Evolutionary conservation across 1,139 yeast genomes (phyloP).

Genomic region (Yamadazyma oceani): DNA sequence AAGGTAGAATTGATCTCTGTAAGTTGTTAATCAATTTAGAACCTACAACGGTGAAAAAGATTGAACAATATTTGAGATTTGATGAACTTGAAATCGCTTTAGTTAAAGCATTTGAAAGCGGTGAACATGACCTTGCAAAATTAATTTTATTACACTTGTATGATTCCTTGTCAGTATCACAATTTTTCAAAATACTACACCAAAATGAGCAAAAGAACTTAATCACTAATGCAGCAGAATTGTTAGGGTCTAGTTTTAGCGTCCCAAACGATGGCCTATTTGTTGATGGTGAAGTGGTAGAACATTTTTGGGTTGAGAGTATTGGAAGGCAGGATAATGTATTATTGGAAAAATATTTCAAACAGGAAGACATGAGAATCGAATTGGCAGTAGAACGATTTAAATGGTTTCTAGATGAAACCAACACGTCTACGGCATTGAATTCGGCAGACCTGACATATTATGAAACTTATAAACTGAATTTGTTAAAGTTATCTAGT

Average conservation of each 20-base stretch:
- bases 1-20: constrained; percentile 75
- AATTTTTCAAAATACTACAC: constrained; percentile 40
- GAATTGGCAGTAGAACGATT: constrained; percentile 26
- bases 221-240: constrained; percentile 18
- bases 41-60: constrained; percentile 60
- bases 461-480: constrained; percentile 27
- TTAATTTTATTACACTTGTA: constrained; percentile 58
- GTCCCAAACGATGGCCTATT: constrained; percentile 19
- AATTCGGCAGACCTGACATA: constrained; percentile 11
- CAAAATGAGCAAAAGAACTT: constrained; percentile 36
- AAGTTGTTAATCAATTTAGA: constrained; percentile 67
- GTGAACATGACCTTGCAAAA: constrained; percentile 63
- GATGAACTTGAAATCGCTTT: constrained; percentile 75
- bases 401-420: constrained; percentile 14
- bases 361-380: constrained; percentile 33
- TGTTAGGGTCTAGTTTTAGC: constrained; percentile 10
- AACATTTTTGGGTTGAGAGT: constrained; percentile 39
- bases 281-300: constrained; percentile 42
- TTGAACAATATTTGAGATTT: constrained; percentile 64
- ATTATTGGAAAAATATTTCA: constrained; percentile 30
- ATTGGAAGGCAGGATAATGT: constrained; percentile 27
- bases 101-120: constrained; percentile 64
- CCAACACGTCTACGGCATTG: constrained; percentile 1
- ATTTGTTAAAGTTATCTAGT: constrained; percentile 24
- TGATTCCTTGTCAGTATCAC: constrained; percentile 35